Evolutionary conservation across 2,329 filamentous ascomycete species (phyloP).

Genomic region (Botrytis pseudocinerea): DNA sequence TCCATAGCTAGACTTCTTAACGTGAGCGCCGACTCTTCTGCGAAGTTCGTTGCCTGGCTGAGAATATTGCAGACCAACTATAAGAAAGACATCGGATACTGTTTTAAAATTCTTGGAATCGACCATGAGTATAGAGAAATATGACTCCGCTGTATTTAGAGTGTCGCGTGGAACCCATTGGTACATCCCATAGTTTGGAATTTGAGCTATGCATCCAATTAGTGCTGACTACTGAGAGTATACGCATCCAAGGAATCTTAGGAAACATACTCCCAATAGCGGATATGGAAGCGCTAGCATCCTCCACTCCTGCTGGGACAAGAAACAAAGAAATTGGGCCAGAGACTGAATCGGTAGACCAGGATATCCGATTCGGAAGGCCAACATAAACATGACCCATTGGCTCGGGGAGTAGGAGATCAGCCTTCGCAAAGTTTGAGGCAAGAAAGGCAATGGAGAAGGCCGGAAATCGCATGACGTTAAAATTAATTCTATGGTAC

Average conservation of each 20-base stretch:
- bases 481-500: not conserved
- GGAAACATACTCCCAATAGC: not conserved
- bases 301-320: slow-evolving; percentile 4
- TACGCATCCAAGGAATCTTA: not conserved
- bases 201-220: not conserved
- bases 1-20: not conserved
- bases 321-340: slow-evolving; percentile 17
- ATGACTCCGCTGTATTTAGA: not conserved
- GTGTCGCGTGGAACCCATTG: not conserved
- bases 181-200: slow-evolving; percentile 2
- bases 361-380: not conserved
- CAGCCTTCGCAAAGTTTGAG: not conserved
- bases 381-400: not conserved
- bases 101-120: not conserved
- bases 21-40: not conserved
- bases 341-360: not conserved
- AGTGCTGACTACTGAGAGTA: not conserved
- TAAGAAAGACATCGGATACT: not conserved
- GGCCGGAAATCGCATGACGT: not conserved
- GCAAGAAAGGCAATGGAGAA: not conserved
- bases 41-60: not conserved
- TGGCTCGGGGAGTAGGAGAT: not conserved
- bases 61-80: not conserved
- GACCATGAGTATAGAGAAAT: slow-evolving; percentile 8
- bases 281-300: not conserved